Evolutionary conservation across 768 basidiomycete genomes (phyloP).

Genomic region (Pleurotus salmoneostramineus): DNA sequence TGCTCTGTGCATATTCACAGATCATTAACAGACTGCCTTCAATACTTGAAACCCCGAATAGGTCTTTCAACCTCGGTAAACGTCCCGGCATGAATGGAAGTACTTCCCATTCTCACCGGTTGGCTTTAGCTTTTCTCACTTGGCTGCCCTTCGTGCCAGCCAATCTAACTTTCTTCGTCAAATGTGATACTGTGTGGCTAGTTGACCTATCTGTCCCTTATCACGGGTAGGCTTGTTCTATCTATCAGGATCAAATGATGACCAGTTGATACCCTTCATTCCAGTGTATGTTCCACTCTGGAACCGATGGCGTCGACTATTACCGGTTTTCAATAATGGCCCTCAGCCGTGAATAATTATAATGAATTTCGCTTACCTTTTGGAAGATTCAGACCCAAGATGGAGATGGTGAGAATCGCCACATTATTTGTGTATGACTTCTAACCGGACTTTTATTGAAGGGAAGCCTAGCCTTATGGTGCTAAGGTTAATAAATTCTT

Average conservation of each 20-base stretch:
- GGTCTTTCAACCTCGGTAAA: neutral
- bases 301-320: no score
- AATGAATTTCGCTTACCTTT: neutral
- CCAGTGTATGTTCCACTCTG: no score
- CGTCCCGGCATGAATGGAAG: neutral
- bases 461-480: neutral
- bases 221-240: no score
- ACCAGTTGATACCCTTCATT: no score
- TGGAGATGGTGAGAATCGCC: neutral
- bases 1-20: no score
- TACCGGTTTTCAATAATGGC: neutral
- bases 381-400: neutral
- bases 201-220: no score
- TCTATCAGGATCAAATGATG: no score
- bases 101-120: neutral
- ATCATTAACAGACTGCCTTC: no score
- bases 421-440: neutral
- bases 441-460: neutral
- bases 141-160: neutral
- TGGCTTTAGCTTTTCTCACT: neutral
- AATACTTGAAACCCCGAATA: neutral
- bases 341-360: neutral
- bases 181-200: neutral
- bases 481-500: neutral
- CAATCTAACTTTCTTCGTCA: neutral